Base-by-base conservation (phyloP, 805 yeast species). In the Starmera dryadoides region DNA sequence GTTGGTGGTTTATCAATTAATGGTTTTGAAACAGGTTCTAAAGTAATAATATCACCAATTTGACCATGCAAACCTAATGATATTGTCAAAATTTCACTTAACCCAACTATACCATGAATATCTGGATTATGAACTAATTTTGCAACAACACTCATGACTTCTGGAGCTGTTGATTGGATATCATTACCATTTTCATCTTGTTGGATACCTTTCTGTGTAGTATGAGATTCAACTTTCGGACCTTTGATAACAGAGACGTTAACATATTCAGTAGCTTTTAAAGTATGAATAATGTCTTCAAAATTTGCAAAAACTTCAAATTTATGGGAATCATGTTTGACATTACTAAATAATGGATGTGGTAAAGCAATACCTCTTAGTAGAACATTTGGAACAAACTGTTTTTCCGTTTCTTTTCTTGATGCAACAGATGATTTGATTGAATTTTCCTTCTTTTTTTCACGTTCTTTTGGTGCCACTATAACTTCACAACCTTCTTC, bases 401-500 rank as follows among this genome's bases (percentile, higher is more conserved):
- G 52, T 21, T 42, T 40, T 21, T 21, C 23, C 6, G 23, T 9
- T 12, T 48, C 45, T 20, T 53, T 43, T 30, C 52, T 48, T 29
- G 50, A 47, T 12, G 46, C 45, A 2, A 53, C 45, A n/a, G 47
- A 49, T 2, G 59, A 50, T 34, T 53, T 51, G 11, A 40, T 46
- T 7, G 52, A 44, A 10, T 41, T 45, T 3, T 49, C 33, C 35
- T 44, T 46, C 44, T 48, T 41, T 31, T 52, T 47, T 51, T 59
- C 44, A 43, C 67, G 58, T 4, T 63, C 61, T 47, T 67, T 79
- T 1, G 98, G 97, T 6, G 94, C 86, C 22, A 91, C 79, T 40
- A 82, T 73, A 12, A 86, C 72, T 47, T 85, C 86, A 17, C 88
- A 74, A 6, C 23, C 23, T 42, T 73, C 73, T 0, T 83, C 77